Percentiles rank a stretch among this genome's conserved stretches.
Conservation (phyloP, 148 eudicot species). For the Vaccinium vitisidaea region DNA sequence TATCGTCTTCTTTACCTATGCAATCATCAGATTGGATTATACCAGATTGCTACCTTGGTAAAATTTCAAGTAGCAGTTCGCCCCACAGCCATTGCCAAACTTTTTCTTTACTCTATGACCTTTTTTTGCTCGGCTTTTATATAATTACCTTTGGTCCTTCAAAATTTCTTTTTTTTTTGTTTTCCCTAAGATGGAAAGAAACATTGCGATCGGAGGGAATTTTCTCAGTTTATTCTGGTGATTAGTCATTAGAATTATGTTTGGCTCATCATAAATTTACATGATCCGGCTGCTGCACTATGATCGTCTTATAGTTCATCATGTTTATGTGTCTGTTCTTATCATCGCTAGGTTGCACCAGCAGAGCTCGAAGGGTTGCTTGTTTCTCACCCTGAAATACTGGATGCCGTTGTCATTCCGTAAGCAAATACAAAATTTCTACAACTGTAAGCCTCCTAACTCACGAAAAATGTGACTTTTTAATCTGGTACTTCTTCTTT, state of each 20-base stretch:
- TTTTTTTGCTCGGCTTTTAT: too few species aligned
- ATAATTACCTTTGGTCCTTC: background rate
- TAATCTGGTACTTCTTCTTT: background rate
- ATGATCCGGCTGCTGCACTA: background rate
- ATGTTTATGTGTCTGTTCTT: slow-evolving; percentile 7
- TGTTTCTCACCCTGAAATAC: slow-evolving; percentile 68
- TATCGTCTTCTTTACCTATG: background rate
- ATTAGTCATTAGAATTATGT: background rate
- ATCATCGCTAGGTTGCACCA: slow-evolving; percentile 59
- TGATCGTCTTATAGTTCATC: background rate
- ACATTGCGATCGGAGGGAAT: background rate
- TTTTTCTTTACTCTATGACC: too few species aligned
- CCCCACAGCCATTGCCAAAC: background rate
- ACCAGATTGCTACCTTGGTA: background rate
- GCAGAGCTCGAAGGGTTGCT: slow-evolving; percentile 88
- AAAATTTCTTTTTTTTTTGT: too few species aligned
- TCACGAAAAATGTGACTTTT: background rate
- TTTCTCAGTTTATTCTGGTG: background rate
- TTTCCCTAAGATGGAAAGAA: background rate
- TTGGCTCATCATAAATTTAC: background rate
- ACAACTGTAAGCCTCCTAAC: background rate
- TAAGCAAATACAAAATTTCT: slow-evolving; percentile 29
- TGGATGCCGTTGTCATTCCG: slow-evolving; percentile 82
- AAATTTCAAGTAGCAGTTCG: too few species aligned
- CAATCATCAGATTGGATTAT: background rate